These are phyloP conservation scores for Halteria grandinella DNA, from an alignment of 73 alveolate genomes.

Conservation along the genomic window DNA sequence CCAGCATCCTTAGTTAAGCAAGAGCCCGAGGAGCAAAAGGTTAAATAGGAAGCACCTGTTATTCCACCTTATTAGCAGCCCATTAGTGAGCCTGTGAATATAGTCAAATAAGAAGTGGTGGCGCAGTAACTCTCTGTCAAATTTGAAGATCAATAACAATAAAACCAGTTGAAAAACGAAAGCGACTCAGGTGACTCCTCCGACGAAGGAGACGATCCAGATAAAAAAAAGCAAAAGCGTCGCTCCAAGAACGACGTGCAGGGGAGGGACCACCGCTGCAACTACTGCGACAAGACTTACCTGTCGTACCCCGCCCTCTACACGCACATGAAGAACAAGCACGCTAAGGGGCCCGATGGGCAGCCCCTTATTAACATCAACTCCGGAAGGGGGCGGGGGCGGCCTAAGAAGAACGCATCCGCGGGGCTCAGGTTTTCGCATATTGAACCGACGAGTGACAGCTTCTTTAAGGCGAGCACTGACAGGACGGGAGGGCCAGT, in stretches of 20 bases:
- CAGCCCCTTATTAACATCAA: slow-evolving; percentile 20
- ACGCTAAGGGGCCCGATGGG: slow-evolving; percentile 68
- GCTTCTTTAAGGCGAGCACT: slow-evolving; percentile 37
- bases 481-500: slow-evolving; percentile 73
- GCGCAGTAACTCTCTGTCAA: too few species aligned
- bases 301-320: slow-evolving; percentile 95
- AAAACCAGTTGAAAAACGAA: too few species aligned
- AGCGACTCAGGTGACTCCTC: too few species aligned
- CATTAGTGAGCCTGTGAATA: too few species aligned
- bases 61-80: too few species aligned
- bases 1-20: too few species aligned
- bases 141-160: too few species aligned
- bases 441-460: slow-evolving; percentile 52
- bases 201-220: background rate
- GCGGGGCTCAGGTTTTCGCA: slow-evolving; percentile 6
- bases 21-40: too few species aligned
- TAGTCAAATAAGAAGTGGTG: too few species aligned
- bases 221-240: slow-evolving; percentile 63
- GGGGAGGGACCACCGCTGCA: slow-evolving; percentile 88
- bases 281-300: slow-evolving; percentile 92
- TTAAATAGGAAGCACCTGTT: too few species aligned
- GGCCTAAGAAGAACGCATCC: slow-evolving; percentile 65
- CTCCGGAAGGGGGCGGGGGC: slow-evolving; percentile 61
- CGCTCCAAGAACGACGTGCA: slow-evolving; percentile 73
- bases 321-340: slow-evolving; percentile 95